Percentiles rank a stretch among this genome's conserved stretches.
Evolutionary conservation across 345 rosid species (phyloP).

Genomic region (Reutealis trisperma): DNA sequence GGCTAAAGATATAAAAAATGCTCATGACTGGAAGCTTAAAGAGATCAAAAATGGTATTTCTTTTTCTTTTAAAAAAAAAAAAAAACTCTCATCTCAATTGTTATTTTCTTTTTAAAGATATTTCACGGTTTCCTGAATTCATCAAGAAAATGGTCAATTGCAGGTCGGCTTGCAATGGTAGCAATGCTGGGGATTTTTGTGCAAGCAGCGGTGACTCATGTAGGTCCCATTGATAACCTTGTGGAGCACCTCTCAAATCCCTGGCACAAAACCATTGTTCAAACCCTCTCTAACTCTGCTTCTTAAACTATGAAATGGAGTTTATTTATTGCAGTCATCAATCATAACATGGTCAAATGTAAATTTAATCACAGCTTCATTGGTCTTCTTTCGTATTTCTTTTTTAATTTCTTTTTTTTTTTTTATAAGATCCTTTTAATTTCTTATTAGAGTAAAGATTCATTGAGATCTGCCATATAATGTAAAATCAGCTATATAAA

Average conservation of each 20-base stretch:
- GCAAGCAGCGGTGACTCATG: slow-evolving; percentile 84
- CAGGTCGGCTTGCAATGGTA: slow-evolving; percentile 91
- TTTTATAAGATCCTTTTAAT: too few relatives aligned
- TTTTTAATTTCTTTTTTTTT: too few relatives aligned
- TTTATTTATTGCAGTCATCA: too few relatives aligned
- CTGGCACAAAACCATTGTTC: slow-evolving; percentile 88
- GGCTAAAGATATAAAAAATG: slow-evolving; percentile 72
- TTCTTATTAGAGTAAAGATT: too few relatives aligned
- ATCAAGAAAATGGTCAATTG: background rate
- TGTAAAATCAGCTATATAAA: too few relatives aligned
- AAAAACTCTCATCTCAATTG: too few relatives aligned
- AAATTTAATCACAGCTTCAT: background rate
- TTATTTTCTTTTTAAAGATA: background rate
- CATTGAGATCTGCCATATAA: too few relatives aligned
- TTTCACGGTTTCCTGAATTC: background rate
- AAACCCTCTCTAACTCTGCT: slow-evolving; percentile 51
- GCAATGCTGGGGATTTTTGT: slow-evolving; percentile 89
- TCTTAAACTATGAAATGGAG: slow-evolving; percentile 18
- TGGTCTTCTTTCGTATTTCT: background rate
- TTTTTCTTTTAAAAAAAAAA: slow-evolving; percentile 7
- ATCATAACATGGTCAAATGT: background rate
- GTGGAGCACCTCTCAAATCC: slow-evolving; percentile 85
- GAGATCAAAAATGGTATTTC: slow-evolving; percentile 82
- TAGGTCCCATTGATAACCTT: slow-evolving; percentile 91
- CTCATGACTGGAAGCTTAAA: slow-evolving; percentile 79